Evolutionary conservation across 352 stramenopile genomes (phyloP).

Genomic region (Phytophthora pluvialis): DNA sequence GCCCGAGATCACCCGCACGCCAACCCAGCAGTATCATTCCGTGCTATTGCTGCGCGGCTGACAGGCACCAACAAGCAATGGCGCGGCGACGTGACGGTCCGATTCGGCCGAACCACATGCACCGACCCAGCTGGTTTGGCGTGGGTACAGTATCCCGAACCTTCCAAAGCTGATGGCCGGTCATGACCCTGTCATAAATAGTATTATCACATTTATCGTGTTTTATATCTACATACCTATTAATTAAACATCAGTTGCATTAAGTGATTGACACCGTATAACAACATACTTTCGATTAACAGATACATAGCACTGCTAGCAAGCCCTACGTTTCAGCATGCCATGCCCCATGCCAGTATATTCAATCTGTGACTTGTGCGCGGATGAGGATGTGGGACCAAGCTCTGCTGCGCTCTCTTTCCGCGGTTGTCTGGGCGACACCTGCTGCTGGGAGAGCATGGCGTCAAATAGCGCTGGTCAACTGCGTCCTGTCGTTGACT

Average conservation of each 20-base stretch:
- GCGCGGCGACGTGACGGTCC: slow-evolving; percentile 10
- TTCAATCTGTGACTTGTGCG: slow-evolving; percentile 35
- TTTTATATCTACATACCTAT: neutral
- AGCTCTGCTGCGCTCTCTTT: slow-evolving; percentile 22
- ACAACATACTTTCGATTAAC: neutral
- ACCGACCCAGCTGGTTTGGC: slow-evolving; percentile 16
- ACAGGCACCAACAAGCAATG: slow-evolving; percentile 16
- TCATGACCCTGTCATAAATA: neutral
- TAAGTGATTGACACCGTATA: too few species aligned
- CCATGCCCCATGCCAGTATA: slow-evolving; percentile 9
- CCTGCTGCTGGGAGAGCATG: slow-evolving; percentile 37
- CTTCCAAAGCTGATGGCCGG: neutral
- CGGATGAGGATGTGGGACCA: slow-evolving; percentile 14
- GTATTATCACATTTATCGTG: neutral
- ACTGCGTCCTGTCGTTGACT: slow-evolving; percentile 27
- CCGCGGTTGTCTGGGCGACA: slow-evolving; percentile 26
- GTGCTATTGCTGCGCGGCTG: slow-evolving; percentile 10
- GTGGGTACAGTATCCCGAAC: neutral
- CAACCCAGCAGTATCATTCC: slow-evolving; percentile 25
- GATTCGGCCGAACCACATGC: slow-evolving; percentile 27
- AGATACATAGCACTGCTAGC: too few species aligned
- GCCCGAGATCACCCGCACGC: slow-evolving; percentile 6
- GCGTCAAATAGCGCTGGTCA: slow-evolving; percentile 27
- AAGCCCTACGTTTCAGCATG: neutral
- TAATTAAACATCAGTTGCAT: neutral